These are phyloP conservation scores for Chlorella vulgaris DNA, from an alignment of 139 green algal genomes.

Conservation along the genomic window DNA sequence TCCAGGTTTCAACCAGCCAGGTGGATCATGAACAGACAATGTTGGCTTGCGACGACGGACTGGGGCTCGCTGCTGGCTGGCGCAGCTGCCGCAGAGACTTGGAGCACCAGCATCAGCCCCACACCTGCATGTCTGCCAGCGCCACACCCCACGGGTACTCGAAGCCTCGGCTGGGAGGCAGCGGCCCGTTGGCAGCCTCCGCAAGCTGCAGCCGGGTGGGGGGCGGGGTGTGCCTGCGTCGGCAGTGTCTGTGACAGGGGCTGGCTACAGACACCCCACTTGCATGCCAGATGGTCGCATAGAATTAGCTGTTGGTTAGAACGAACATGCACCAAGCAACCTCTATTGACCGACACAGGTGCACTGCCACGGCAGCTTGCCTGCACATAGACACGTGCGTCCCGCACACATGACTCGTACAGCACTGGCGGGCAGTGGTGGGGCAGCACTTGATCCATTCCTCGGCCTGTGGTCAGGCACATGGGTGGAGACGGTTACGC, in stretches of 20 bases:
- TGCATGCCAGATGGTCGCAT: too few species aligned
- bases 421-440: constrained; percentile 20
- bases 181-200: constrained; percentile 14
- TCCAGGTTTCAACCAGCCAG: background rate
- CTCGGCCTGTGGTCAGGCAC: background rate
- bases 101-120: too few species aligned
- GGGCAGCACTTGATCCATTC: constrained; percentile 21
- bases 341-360: too few species aligned
- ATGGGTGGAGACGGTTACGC: background rate
- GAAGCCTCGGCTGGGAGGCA: background rate
- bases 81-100: too few species aligned
- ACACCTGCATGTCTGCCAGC: constrained; percentile 15
- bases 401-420: constrained; percentile 17
- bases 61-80: too few species aligned
- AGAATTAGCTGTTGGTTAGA: too few species aligned
- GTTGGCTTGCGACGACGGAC: too few species aligned
- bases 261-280: background rate
- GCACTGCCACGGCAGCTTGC: too few species aligned
- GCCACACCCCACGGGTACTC: constrained; percentile 29
- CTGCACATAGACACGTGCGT: constrained; percentile 13
- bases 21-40: too few species aligned
- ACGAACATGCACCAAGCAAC: background rate
- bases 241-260: background rate
- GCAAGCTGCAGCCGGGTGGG: constrained; percentile 6
- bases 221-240: too few species aligned